phyloP scores from a whole-genome alignment of 2,329 filamentous ascomycete species.

The Botrytis deweyae region DNA sequence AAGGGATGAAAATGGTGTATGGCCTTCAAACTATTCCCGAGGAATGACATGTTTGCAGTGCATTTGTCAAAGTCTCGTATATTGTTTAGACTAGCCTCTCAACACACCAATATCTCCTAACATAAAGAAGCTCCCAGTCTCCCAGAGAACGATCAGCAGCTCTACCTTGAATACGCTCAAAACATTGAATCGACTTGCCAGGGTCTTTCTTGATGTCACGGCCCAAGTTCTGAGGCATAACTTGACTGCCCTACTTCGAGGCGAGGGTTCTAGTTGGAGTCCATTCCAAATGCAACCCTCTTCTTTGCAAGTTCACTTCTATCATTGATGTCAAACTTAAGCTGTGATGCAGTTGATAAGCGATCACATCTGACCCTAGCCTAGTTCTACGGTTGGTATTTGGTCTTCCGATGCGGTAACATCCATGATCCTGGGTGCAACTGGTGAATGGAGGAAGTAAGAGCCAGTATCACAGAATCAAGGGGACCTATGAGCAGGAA shows the following conservation, averaged over 20 bases:
- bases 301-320: not conserved
- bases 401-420: not conserved
- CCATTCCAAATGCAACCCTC: not conserved
- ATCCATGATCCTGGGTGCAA: not conserved
- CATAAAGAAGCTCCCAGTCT: not conserved
- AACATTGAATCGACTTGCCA: not conserved
- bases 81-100: not conserved
- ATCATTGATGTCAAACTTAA: not conserved
- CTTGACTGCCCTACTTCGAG: not conserved
- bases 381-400: not conserved
- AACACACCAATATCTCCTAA: not conserved
- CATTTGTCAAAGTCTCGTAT: too few relatives aligned
- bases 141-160: not conserved
- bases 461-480: not conserved
- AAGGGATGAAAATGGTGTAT: not conserved
- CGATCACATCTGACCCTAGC: not conserved
- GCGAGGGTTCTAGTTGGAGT: not conserved
- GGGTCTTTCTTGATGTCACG: not conserved
- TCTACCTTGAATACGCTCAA: not conserved
- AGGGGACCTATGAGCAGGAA: not conserved
- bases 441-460: not conserved
- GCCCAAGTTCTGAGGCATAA: not conserved
- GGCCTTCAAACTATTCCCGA: conserved; percentile 15
- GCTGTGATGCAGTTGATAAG: not conserved
- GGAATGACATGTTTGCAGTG: not conserved